Percentiles rank a stretch among this genome's conserved stretches.
phyloP scores from a whole-genome alignment of 768 basidiomycete species.

The Peribolospora kevripleyi region DNA sequence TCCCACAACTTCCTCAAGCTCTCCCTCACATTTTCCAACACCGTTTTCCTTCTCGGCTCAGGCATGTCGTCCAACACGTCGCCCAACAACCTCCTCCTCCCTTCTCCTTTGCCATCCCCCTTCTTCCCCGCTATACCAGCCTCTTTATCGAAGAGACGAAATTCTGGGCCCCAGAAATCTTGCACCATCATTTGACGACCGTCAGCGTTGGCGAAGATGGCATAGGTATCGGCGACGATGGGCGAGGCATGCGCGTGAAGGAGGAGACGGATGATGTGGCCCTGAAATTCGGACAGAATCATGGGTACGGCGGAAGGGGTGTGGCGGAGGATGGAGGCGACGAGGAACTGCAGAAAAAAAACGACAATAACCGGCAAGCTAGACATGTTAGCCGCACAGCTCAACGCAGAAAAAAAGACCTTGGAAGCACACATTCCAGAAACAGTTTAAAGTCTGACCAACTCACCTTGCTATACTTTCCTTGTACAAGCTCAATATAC shows the following conservation, averaged over 20 bases:
- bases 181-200: conserved; percentile 56
- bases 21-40: conserved; percentile 44
- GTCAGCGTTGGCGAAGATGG: conserved; percentile 61
- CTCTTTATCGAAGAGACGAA: conserved; percentile 46
- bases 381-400: too few relatives aligned
- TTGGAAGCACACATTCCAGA: too few relatives aligned
- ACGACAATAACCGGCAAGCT: conserved; percentile 5
- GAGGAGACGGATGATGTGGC: conserved; percentile 47
- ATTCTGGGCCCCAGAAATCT: conserved; percentile 81
- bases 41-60: conserved; percentile 37
- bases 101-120: too few relatives aligned
- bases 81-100: conserved; percentile 27
- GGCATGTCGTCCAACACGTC: conserved; percentile 40
- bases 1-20: conserved; percentile 50
- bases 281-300: conserved; percentile 57
- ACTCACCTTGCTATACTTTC: conserved; percentile 72
- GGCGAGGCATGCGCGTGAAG: conserved; percentile 63
- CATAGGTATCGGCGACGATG: conserved; percentile 68
- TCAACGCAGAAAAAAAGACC: too few relatives aligned
- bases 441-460: not conserved
- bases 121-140: conserved; percentile 23
- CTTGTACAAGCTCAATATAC: conserved; percentile 52
- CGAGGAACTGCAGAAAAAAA: conserved; percentile 6
- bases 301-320: conserved; percentile 48
- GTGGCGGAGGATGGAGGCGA: conserved; percentile 9